phyloP scores from a whole-genome alignment of 768 basidiomycete species.

The Cystofilobasidium bisporidii region DNA sequence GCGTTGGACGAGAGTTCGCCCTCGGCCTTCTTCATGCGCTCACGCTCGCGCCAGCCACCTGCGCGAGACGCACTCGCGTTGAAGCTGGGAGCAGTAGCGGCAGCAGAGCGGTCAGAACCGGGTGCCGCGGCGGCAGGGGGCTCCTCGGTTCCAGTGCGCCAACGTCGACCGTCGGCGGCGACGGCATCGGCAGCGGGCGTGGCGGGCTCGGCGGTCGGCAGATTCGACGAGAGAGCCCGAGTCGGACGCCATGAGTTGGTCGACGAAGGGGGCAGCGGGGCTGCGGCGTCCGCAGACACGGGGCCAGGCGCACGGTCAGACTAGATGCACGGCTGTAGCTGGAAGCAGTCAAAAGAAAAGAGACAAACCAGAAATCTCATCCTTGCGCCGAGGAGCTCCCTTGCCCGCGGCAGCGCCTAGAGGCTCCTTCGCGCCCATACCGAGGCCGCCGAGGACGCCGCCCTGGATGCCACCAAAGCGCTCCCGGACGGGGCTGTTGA shows the following conservation, averaged over 20 bases:
- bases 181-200: neutral
- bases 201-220: conserved; percentile 8
- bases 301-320: neutral
- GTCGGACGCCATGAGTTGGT: conserved; percentile 25
- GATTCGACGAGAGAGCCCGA: conserved; percentile 19
- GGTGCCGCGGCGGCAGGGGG: neutral
- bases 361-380: neutral
- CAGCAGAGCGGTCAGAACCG: neutral
- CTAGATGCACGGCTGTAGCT: too few relatives aligned
- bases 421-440: conserved; percentile 2
- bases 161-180: conserved; percentile 5
- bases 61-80: conserved; percentile 3
- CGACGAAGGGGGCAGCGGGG: conserved; percentile 27
- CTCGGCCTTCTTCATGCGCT: conserved; percentile 27
- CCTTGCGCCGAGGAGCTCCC: neutral
- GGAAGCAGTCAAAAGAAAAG: too few relatives aligned
- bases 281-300: neutral
- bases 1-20: conserved; percentile 14
- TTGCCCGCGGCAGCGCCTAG: neutral
- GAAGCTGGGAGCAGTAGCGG: conserved; percentile 11
- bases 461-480: conserved; percentile 27
- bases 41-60: conserved; percentile 28
- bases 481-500: conserved; percentile 25
- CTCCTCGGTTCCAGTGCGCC: conserved; percentile 10
- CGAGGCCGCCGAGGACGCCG: conserved; percentile 27